A percentile compares a stretch with the other conserved stretches of the same genome.
Conservation (phyloP, 805 yeast species). For the Candida nanaspora region DNA sequence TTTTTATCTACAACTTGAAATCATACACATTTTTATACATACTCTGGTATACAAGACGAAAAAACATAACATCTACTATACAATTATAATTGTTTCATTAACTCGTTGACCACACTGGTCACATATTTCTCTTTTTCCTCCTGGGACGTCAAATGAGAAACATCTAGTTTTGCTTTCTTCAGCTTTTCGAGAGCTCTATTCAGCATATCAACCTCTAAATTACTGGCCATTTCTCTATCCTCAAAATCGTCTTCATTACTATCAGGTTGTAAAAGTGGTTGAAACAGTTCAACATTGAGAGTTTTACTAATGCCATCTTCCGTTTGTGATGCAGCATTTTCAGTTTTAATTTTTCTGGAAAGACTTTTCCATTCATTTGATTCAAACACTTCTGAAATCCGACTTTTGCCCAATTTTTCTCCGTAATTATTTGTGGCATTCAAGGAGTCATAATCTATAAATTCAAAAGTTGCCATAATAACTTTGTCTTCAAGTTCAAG, state of each 20-base stretch:
- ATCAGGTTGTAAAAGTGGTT: not conserved
- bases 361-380: constrained; percentile 36
- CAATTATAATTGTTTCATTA: constrained; percentile 29
- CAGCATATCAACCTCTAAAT: constrained; percentile 16
- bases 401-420: constrained; percentile 31
- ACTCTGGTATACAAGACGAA: not conserved
- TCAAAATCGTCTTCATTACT: not conserved
- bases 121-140: constrained; percentile 28
- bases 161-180: constrained; percentile 28
- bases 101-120: constrained; percentile 29
- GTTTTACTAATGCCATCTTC: too few species aligned
- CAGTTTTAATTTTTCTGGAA: constrained; percentile 1
- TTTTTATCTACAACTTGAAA: too few species aligned
- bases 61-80: not conserved
- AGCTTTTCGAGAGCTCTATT: constrained; percentile 27
- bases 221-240: not conserved
- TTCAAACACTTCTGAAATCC: constrained; percentile 34
- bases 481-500: constrained; percentile 32
- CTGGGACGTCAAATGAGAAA: constrained; percentile 12
- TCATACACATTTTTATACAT: too few species aligned
- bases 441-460: constrained; percentile 23
- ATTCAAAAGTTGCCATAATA: constrained; percentile 35
- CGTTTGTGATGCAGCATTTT: not conserved
- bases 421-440: constrained; percentile 27
- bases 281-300: not conserved